Evolutionary conservation across 441 rosid species (phyloP).

Genomic region (Gossypium trilobum): DNA sequence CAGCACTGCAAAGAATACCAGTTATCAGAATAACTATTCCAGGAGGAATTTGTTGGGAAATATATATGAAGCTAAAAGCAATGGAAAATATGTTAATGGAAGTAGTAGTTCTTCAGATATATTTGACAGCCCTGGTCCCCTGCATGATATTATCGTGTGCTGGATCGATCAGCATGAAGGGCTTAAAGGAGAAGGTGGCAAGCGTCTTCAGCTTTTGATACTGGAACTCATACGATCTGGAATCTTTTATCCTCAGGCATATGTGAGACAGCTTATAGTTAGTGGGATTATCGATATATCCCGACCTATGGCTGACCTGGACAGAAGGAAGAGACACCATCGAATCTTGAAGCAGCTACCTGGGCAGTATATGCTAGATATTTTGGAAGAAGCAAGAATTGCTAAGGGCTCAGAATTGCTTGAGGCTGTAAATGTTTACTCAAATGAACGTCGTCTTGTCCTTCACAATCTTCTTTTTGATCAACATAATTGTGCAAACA

Average conservation of each 20-base stretch:
- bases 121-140: slow-evolving; percentile 85
- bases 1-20: slow-evolving; percentile 28
- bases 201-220: slow-evolving; percentile 67
- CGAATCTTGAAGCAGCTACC: slow-evolving; percentile 80
- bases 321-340: slow-evolving; percentile 67
- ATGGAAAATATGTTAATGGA: slow-evolving; percentile 17
- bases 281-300: slow-evolving; percentile 75
- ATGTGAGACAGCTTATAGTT: slow-evolving; percentile 82
- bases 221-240: slow-evolving; percentile 79
- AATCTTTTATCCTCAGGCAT: slow-evolving; percentile 80
- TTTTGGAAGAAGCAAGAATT: slow-evolving; percentile 61
- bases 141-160: slow-evolving; percentile 89
- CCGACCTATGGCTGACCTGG: slow-evolving; percentile 38
- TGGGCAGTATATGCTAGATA: slow-evolving; percentile 48
- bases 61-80: slow-evolving; percentile 26
- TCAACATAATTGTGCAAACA: slow-evolving; percentile 26
- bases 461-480: slow-evolving; percentile 40
- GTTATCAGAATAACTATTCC: slow-evolving; percentile 25
- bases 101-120: slow-evolving; percentile 32
- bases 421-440: slow-evolving; percentile 58
- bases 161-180: slow-evolving; percentile 98
- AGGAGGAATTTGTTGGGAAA: slow-evolving; percentile 30
- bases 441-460: slow-evolving; percentile 78
- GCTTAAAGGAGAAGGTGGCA: slow-evolving; percentile 62
- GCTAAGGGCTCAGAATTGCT: slow-evolving; percentile 51